Base-by-base conservation (phyloP, 495 filamentous ascomycete species). In the Penicillium nucicola region DNA sequence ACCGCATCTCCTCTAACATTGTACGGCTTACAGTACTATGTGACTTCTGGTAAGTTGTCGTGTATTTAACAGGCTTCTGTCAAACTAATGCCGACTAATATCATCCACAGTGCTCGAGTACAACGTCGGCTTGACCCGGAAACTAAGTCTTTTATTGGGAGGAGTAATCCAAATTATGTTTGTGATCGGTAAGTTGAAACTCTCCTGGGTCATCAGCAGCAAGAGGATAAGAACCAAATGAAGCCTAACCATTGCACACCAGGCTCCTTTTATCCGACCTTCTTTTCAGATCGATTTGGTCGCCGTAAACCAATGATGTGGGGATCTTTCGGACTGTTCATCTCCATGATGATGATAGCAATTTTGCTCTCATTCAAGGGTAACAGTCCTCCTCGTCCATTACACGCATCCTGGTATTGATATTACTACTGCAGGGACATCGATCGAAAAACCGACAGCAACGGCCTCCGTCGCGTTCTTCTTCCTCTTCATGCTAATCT, bases 271-370 rank as follows among this genome's bases (percentile, higher is more conserved):
- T 66, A 66, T 43, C 65, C 65, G 19, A 66, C 62, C 13, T 59
- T 68, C 45, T 55, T 42, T 31, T 38, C 79, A 35, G 77, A 79
- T 55, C 57, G 61, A 23, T 64, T 78, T 35, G 81, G 81, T 19
- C 75, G 78, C 25, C 71, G 78, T 6, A 67, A 74, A 45, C 74
- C 78, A 2, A 77, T 81, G 74, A 78, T 82, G 61, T 72, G 67
- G 55, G 77, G 76, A 7, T 71, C 65, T 4, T 60, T 68, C 33
- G 75, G 70, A 15, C 62, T 77, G 4, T 67, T 57, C 9, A 57
- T 79, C 14, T 70, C 61, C 2, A 74, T 77, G 68, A 70, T 76
- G 60, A 51, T 79, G 46, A 76, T 77, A 46, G 59, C 73, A 0
- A 69, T 75, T 42, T 61, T 77, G 10, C 65, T 77, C 36, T 70